Evolutionary conservation across 202 grass and related monocot genomes (phyloP), one percentile per base, ranked within the genome.

Genomic region (Panicum hallii): DNA sequence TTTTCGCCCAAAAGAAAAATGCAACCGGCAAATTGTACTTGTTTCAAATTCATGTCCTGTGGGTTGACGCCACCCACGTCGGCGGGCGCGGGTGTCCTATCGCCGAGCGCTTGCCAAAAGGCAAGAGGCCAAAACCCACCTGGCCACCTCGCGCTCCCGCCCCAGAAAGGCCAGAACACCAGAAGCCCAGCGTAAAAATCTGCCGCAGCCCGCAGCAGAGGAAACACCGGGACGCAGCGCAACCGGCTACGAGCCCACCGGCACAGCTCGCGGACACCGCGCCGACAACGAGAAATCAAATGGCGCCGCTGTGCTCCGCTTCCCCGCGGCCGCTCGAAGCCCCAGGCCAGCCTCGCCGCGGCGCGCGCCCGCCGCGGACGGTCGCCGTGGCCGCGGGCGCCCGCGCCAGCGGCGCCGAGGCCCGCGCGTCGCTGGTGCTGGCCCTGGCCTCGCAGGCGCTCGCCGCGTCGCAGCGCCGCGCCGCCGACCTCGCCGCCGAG

Each of bases 351-450:
- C 54, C 4, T 84, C 83, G 66, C 68, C 64, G 83, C 7, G 34
- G 22, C 55, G 45, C 12, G 28, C 88, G 88, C n/a, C 67, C 26
- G 46, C 17, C 63, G 57, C 74, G 72, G 54, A 64, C 81, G 75
- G 79, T 81, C 79, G 76, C 60, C 19, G 72, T 74, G 65, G 70
- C 71, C 17, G 71, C 88, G 13, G 87, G 58, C 47, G 30, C 32
- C 32, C 61, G 79, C 14, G 50, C 30, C 36, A 90, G 77, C 71
- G 87, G 80, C 6, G 75, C 84, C 57, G 95, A 93, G 64, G 89
- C 88, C n/a, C 95, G 93, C 5, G 44, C 76, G n/a, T 92, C 91
- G 66, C 91, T 98, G 22, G 87, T 98, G 63, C 81, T 98, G 63
- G 92, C 93, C 11, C 89, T 98, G 61, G 85, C 78, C 72, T 58